Percentiles rank a stretch among this genome's conserved stretches.
Conservation (phyloP, 129 eudicot species). For the Chrysanthemum makinoi region DNA sequence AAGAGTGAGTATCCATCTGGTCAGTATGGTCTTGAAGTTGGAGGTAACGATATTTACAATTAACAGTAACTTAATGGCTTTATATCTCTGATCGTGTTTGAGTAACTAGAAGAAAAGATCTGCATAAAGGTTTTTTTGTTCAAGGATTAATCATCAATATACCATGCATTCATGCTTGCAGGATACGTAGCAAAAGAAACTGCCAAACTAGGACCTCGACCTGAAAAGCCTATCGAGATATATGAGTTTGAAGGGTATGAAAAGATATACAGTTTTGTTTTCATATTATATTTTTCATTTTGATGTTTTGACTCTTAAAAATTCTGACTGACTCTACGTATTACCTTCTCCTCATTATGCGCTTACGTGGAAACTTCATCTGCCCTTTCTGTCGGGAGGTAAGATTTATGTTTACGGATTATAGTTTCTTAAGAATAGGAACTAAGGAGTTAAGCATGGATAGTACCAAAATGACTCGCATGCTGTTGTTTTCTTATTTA, state of each 20-base stretch:
- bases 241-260: conserved; percentile 91
- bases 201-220: conserved; percentile 88
- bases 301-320: conserved; percentile 2
- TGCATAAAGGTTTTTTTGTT: not conserved
- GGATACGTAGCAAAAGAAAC: conserved; percentile 71
- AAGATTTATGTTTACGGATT: not conserved
- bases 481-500: not conserved
- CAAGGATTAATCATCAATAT: conserved; percentile 3
- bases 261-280: not conserved
- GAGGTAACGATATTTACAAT: conserved; percentile 42
- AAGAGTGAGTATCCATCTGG: conserved; percentile 68
- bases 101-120: not conserved
- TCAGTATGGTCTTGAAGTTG: conserved; percentile 66
- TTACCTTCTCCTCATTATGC: conserved; percentile 29
- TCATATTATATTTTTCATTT: not conserved
- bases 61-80: not conserved
- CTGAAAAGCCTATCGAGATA: conserved; percentile 84
- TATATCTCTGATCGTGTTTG: conserved; percentile 7
- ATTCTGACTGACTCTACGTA: conserved; percentile 27
- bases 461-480: not conserved
- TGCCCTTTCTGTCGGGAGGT: conserved; percentile 99
- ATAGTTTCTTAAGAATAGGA: not conserved
- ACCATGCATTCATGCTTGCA: conserved; percentile 31
- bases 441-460: not conserved
- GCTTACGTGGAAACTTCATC: conserved; percentile 51